These are phyloP conservation scores for Penicillium cosmopolitanum DNA, from an alignment of 495 filamentous ascomycete species.

Conservation along the genomic window DNA sequence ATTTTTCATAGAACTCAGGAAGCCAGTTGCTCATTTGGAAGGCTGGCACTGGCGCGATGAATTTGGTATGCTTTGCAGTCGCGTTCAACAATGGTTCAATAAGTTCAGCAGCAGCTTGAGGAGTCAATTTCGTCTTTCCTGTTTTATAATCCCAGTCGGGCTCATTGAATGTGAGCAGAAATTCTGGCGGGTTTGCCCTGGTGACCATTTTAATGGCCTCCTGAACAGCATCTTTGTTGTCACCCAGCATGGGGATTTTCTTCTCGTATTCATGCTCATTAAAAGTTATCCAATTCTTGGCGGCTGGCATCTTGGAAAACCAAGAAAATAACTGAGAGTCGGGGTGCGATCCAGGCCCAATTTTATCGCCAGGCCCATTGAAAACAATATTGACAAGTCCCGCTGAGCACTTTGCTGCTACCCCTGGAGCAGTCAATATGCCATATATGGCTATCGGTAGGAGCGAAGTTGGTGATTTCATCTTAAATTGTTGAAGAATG, in stretches of 20 bases:
- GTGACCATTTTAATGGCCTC: constrained; percentile 1
- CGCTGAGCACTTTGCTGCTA: not conserved
- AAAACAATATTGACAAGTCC: not conserved
- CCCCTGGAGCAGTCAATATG: not conserved
- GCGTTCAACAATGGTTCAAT: too few species aligned
- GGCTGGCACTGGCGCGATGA: not conserved
- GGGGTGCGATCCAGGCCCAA: too few species aligned
- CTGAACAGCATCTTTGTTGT: constrained; percentile 3
- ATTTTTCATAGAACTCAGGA: constrained; percentile 5
- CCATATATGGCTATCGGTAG: not conserved
- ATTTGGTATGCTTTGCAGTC: too few species aligned
- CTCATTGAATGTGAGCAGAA: constrained; percentile 7
- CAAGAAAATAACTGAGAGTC: too few species aligned
- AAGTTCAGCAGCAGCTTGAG: not conserved
- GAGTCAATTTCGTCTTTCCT: constrained; percentile 2
- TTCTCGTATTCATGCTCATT: not conserved
- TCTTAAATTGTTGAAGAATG: not conserved
- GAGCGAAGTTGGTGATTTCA: too few species aligned
- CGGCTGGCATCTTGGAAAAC: too few species aligned
- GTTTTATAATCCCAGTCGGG: constrained; percentile 2
- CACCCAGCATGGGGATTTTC: constrained; percentile 5
- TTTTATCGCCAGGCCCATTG: not conserved
- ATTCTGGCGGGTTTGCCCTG: constrained; percentile 5
- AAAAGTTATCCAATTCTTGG: constrained; percentile 2
- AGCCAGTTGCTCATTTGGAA: not conserved